Base-by-base conservation (phyloP, 331 rosid species). In the Spiraea crenata region DNA sequence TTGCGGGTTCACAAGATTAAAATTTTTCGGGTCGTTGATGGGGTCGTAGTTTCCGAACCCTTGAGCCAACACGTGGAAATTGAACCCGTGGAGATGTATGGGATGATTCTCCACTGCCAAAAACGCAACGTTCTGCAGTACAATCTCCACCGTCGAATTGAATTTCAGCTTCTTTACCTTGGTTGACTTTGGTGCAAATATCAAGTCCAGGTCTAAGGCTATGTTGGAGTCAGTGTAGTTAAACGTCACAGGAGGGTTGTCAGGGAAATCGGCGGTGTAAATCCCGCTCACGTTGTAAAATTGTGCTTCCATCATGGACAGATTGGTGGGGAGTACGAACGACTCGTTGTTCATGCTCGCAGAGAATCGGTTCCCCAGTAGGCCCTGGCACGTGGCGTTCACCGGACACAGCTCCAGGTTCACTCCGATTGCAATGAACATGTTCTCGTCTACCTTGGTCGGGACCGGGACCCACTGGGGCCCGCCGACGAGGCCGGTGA, bases 141-240 rank as follows among this genome's bases (percentile, higher is more conserved):
- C 92, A 3, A 86, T 47, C 83, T 89, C 85, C 63, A 89, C 92
- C 9, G 83, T 86, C 4, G 91, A 81, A 63, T 89, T 89, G 79
- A 74, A 89, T 79, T 75, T 79, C 34, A 89, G 42, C 54, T 38
- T 84, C 82, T 86, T 86, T 10, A 63, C 86, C 39, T 81, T 84
- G n/a, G 90, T 86, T 19, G 80, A 79, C 73, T 84, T 86, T 0
- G 81, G 82, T 0, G 90, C 85, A 8, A 41, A 86, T 1, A 84
- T 9, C 44, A 74, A 57, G 4, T 74, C 17, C 0, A 0, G 0
- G 3, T 83, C 76, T 0, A 58, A 2, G 42, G 58, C 39, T n/a
- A n/a, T n/a, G n/a, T n/a, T n/a, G n/a, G n/a, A n/a, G n/a, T n/a
- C n/a, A n/a, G n/a, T n/a, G n/a, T n/a, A n/a, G n/a, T n/a, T n/a